phyloP scores from a whole-genome alignment of 106 monocot genomes.

The Dendrobium officinale region DNA sequence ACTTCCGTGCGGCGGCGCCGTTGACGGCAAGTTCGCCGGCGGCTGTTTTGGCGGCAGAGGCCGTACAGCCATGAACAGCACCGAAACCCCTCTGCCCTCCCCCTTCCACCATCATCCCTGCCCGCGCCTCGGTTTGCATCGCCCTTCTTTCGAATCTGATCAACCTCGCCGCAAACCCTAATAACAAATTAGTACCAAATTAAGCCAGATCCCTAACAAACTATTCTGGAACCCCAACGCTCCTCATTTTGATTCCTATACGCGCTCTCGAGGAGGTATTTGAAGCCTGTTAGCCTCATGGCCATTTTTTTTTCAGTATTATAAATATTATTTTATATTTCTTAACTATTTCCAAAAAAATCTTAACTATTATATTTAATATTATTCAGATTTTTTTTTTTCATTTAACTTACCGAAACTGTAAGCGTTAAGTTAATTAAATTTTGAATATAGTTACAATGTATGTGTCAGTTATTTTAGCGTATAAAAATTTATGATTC shows the following conservation, averaged over 20 bases:
- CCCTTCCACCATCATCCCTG: conserved; percentile 19
- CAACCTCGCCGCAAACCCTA: conserved; percentile 1
- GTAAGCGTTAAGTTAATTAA: no score
- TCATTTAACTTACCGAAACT: not conserved
- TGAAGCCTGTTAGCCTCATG: not conserved
- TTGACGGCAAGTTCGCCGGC: conserved; percentile 16
- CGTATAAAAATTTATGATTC: no score
- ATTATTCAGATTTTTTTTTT: not conserved
- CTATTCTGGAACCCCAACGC: not conserved
- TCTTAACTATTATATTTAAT: not conserved
- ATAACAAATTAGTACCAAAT: not conserved
- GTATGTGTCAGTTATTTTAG: no score
- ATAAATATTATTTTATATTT: not conserved
- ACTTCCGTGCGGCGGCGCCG: conserved; percentile 24
- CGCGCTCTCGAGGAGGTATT: not conserved
- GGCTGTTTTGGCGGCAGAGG: not conserved
- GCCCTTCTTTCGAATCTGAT: not conserved
- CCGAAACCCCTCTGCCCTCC: conserved; percentile 25
- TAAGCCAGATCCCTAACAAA: not conserved
- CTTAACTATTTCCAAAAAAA: not conserved
- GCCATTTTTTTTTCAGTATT: not conserved
- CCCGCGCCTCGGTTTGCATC: conserved; percentile 54
- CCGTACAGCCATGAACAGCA: conserved; percentile 24
- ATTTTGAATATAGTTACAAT: not conserved
- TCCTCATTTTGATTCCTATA: not conserved